phyloP scores from a whole-genome alignment of 139 green algal genomes.

The Deuterostichococcus epilithicus region DNA sequence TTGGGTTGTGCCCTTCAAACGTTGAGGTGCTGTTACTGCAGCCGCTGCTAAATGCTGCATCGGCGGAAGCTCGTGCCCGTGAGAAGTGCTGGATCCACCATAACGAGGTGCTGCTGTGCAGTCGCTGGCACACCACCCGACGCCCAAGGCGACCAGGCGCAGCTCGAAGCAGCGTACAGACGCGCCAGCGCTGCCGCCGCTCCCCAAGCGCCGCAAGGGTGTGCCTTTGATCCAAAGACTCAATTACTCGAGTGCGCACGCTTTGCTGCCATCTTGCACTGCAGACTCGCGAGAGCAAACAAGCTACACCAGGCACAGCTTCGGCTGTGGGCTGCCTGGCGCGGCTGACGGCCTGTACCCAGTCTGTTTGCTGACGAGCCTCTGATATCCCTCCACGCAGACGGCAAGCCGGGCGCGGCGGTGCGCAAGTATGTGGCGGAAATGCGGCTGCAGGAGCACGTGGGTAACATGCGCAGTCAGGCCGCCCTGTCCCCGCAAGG shows the following conservation, averaged over 20 bases:
- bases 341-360: too few species aligned
- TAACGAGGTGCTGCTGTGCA: neutral
- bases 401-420: neutral
- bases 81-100: neutral
- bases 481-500: neutral
- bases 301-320: too few species aligned
- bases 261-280: too few species aligned
- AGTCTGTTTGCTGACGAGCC: neutral
- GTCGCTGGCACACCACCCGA: constrained; percentile 4
- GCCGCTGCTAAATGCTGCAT: too few species aligned
- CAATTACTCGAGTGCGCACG: too few species aligned
- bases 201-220: neutral
- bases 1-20: too few species aligned
- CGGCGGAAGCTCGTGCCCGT: too few species aligned
- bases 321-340: too few species aligned
- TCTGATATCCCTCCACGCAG: neutral
- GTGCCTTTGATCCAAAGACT: too few species aligned
- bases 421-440: neutral
- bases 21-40: too few species aligned
- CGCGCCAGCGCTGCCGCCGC: neutral
- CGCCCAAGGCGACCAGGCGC: constrained; percentile 4
- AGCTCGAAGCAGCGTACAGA: neutral
- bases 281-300: too few species aligned
- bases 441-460: neutral
- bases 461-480: neutral